Evolutionary conservation across 176 grass and related monocot genomes (phyloP).

Genomic region (Rhynchospora tenuis): DNA sequence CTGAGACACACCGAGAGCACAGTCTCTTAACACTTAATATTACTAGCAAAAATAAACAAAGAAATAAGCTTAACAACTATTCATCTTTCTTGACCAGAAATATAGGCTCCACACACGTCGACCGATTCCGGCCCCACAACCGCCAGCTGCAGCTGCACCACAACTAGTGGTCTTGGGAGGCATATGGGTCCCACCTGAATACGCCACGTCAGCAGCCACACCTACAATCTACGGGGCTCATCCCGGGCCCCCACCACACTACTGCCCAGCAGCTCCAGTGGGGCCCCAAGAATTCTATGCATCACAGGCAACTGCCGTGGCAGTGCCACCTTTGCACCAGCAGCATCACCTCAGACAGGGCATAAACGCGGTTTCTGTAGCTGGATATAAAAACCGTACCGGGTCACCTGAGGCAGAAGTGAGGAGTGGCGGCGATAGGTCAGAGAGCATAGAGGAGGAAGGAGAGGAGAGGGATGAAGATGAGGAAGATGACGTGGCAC

Average conservation of each 20-base stretch:
- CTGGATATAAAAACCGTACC: conserved; percentile 28
- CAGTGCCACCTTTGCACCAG: conserved; percentile 32
- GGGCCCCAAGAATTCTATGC: conserved; percentile 62
- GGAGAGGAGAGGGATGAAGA: conserved; percentile 46
- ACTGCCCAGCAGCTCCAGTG: conserved; percentile 39
- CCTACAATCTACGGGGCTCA: conserved; percentile 65
- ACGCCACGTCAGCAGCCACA: conserved; percentile 44
- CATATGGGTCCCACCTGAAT: conserved; percentile 91
- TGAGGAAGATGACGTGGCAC: conserved; percentile 35
- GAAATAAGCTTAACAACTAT: background rate
- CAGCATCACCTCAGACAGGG: conserved; percentile 53
- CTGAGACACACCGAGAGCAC: background rate
- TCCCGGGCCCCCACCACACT: conserved; percentile 47
- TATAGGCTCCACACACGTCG: conserved; percentile 80
- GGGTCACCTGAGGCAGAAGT: conserved; percentile 54
- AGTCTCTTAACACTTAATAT: background rate
- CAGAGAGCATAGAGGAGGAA: conserved; percentile 87
- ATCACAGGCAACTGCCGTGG: conserved; percentile 19
- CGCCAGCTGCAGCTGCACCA: conserved; percentile 27
- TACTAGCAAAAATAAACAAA: background rate
- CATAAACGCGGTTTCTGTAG: conserved; percentile 17
- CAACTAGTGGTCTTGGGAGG: conserved; percentile 80
- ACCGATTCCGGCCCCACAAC: conserved; percentile 40
- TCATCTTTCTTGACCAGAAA: conserved; percentile 43
- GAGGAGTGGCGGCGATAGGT: conserved; percentile 46